Conservation (phyloP, 768 basidiomycete species). For the Hortiboletus campestris region DNA sequence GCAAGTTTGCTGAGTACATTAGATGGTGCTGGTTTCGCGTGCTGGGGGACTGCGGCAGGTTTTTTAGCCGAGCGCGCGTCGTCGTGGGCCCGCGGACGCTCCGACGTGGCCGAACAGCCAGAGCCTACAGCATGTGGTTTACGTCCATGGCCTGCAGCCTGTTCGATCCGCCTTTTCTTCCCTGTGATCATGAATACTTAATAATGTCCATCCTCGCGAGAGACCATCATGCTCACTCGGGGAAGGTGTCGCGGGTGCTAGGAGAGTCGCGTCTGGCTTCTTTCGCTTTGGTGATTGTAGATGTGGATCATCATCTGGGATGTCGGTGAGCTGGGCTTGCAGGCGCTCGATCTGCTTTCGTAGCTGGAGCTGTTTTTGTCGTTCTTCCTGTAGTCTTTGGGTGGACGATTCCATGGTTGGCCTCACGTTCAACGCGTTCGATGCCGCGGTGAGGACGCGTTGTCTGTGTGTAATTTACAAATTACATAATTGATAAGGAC, state of each 20-base stretch:
- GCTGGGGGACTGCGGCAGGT: slow-evolving; percentile 3
- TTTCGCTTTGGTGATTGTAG: slow-evolving; percentile 50
- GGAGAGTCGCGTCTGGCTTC: slow-evolving; percentile 35
- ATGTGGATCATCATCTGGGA: slow-evolving; percentile 25
- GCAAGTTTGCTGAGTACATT: slow-evolving; percentile 53
- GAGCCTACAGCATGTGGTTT: slow-evolving; percentile 10
- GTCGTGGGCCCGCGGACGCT: slow-evolving; percentile 14
- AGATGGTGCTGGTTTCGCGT: slow-evolving; percentile 45
- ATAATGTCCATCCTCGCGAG: not conserved
- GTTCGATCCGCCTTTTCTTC: slow-evolving; percentile 46
- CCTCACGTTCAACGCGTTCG: slow-evolving; percentile 18
- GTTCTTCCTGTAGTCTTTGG: slow-evolving; percentile 38
- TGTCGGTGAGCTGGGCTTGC: slow-evolving; percentile 50
- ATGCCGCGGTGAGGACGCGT: slow-evolving; percentile 19
- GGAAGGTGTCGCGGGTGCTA: slow-evolving; percentile 58
- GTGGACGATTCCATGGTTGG: slow-evolving; percentile 55
- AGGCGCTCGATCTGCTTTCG: slow-evolving; percentile 53
- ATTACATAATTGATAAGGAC: slow-evolving; percentile 20
- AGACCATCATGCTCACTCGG: slow-evolving; percentile 50
- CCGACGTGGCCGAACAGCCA: slow-evolving; percentile 6
- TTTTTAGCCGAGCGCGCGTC: slow-evolving; percentile 7
- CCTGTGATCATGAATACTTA: slow-evolving; percentile 15
- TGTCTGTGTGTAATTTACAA: slow-evolving; percentile 14
- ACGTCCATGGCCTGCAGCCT: slow-evolving; percentile 23
- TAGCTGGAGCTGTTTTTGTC: slow-evolving; percentile 47